A percentile compares a stretch with the other conserved stretches of the same genome.
These are phyloP conservation scores for Ophiostoma piceae DNA, from an alignment of 2,329 filamentous ascomycete species.

Conservation along the genomic window DNA sequence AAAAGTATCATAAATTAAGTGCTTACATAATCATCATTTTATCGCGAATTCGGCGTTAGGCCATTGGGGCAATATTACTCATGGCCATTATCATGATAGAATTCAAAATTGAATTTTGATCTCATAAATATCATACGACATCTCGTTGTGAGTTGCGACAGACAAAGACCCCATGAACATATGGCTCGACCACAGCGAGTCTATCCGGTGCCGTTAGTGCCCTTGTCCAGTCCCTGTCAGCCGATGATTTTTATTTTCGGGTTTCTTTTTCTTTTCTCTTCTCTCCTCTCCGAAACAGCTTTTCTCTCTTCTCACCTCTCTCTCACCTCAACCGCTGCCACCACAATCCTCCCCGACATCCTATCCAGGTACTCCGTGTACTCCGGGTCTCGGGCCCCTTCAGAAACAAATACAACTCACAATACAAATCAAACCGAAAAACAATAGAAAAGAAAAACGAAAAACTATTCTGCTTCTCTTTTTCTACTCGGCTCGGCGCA, in stretches of 20 bases:
- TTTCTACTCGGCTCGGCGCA: not conserved
- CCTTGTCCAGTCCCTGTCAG: not conserved
- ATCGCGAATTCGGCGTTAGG: not conserved
- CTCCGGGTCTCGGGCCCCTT: not conserved
- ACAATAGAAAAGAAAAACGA: not conserved
- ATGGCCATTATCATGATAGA: not conserved
- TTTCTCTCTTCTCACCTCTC: not conserved
- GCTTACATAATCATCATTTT: not conserved
- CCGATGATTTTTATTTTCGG: not conserved
- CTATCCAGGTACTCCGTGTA: not conserved
- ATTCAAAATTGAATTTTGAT: no score
- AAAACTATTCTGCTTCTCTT: not conserved
- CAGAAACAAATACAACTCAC: not conserved
- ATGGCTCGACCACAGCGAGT: slow-evolving; percentile 3
- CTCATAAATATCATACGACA: not conserved
- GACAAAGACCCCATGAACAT: not conserved
- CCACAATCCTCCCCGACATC: not conserved
- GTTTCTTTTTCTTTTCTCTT: not conserved
- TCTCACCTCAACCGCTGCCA: not conserved
- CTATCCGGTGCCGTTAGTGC: not conserved
- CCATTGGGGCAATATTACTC: not conserved
- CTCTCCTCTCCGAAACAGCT: not conserved
- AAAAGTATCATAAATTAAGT: not conserved
- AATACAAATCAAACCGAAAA: not conserved
- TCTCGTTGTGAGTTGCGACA: not conserved